Evolutionary conservation across 73 alveolate species (phyloP).

Genomic region (Paraurostyla sp.): DNA sequence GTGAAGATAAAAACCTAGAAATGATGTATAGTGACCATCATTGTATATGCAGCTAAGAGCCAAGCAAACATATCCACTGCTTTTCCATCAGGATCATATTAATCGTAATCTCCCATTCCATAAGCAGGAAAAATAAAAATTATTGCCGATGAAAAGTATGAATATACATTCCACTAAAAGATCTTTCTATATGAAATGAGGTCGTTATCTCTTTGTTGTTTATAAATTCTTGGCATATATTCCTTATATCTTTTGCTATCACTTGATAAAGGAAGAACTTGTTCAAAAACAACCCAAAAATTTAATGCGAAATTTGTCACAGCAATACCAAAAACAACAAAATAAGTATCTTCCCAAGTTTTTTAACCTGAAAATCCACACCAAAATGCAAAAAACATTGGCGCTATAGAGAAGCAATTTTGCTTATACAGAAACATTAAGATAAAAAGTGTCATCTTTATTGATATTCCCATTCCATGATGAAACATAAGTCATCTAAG

Average conservation of each 20-base stretch:
- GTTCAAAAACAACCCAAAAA: not conserved
- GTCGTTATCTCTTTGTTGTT: not conserved
- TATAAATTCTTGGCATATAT: not conserved
- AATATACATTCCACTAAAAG: not conserved
- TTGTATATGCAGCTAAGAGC: not conserved
- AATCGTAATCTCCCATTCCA: not conserved
- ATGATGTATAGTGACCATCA: constrained; percentile 9
- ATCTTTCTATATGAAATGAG: not conserved
- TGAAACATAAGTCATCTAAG: constrained; percentile 71
- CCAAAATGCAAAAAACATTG: constrained; percentile 73
- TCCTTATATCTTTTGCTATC: not conserved
- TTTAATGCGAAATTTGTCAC: not conserved
- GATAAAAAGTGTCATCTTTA: constrained; percentile 80
- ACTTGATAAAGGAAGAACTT: not conserved
- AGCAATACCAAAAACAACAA: not conserved
- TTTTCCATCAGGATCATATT: not conserved
- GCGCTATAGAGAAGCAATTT: constrained; percentile 72
- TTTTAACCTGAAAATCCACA: constrained; percentile 81
- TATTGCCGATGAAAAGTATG: not conserved
- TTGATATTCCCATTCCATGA: constrained; percentile 80
- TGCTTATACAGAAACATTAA: constrained; percentile 79
- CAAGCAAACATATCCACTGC: not conserved
- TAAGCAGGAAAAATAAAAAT: not conserved
- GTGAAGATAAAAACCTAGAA: not conserved
- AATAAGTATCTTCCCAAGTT: constrained; percentile 33